A percentile compares a stretch with the other conserved stretches of the same genome.
These are phyloP conservation scores for Kodamaea sp. DNA, from an alignment of 1,139 yeast genomes.

Conservation along the genomic window DNA sequence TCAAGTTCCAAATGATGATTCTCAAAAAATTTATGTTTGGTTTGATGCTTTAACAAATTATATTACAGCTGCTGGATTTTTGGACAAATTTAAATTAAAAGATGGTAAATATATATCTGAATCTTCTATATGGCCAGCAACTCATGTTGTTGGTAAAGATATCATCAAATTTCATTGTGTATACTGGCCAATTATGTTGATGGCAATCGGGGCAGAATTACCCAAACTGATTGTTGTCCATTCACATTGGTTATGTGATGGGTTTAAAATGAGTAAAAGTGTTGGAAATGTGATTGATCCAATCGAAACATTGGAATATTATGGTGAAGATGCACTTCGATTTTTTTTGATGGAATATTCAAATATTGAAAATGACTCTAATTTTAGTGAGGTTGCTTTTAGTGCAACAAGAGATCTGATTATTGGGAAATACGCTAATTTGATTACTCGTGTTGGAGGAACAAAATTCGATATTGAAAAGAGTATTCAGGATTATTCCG, in stretches of 20 bases:
- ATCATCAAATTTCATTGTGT: slow-evolving; percentile 83
- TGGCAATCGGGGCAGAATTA: slow-evolving; percentile 72
- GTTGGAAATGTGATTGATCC: slow-evolving; percentile 97
- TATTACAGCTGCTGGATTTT: slow-evolving; percentile 70
- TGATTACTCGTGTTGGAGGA: slow-evolving; percentile 71
- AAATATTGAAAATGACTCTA: slow-evolving; percentile 71
- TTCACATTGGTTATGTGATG: slow-evolving; percentile 91
- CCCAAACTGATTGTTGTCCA: slow-evolving; percentile 83
- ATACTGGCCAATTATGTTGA: slow-evolving; percentile 89
- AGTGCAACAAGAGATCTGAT: slow-evolving; percentile 57
- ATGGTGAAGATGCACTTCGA: slow-evolving; percentile 72
- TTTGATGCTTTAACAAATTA: slow-evolving; percentile 91
- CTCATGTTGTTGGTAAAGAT: slow-evolving; percentile 90
- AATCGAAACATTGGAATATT: slow-evolving; percentile 49
- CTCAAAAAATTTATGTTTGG: slow-evolving; percentile 92
- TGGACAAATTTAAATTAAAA: slow-evolving; percentile 21
- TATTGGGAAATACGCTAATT: slow-evolving; percentile 80
- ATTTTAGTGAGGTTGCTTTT: slow-evolving; percentile 63
- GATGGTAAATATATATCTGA: slow-evolving; percentile 8
- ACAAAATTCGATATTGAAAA: slow-evolving; percentile 58
- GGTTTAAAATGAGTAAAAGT: slow-evolving; percentile 90
- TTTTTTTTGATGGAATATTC: slow-evolving; percentile 78
- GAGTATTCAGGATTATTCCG: slow-evolving; percentile 28
- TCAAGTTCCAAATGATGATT: slow-evolving; percentile 73
- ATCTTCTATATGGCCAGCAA: slow-evolving; percentile 52